A percentile compares a stretch with the other conserved stretches of the same genome.
phyloP scores from a whole-genome alignment of 129 eudicot species.

The Pittosporum tobira region DNA sequence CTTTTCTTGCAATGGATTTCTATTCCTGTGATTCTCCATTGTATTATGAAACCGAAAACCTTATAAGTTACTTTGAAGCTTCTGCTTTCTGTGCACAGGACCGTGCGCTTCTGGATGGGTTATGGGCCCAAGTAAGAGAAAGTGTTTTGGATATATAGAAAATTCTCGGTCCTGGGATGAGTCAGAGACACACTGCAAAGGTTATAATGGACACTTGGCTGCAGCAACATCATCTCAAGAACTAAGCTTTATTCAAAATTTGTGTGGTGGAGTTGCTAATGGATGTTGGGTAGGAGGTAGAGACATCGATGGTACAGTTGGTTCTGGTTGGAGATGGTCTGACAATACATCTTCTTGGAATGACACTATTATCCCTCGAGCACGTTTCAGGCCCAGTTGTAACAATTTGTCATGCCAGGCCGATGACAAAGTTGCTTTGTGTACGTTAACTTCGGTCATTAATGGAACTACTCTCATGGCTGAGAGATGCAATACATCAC shows the following conservation, averaged over 20 bases:
- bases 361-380: conserved; percentile 29
- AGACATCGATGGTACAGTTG: conserved; percentile 20
- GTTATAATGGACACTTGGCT: conserved; percentile 56
- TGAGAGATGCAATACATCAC: conserved; percentile 53
- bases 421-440: conserved; percentile 30
- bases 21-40: neutral
- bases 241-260: conserved; percentile 32
- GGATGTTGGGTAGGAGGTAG: conserved; percentile 91
- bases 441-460: conserved; percentile 38
- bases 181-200: conserved; percentile 52
- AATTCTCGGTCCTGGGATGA: conserved; percentile 58
- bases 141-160: conserved; percentile 35
- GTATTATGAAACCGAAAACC: neutral
- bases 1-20: no score
- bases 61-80: neutral
- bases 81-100: conserved; percentile 30
- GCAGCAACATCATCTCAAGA: conserved; percentile 55
- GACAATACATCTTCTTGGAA: conserved; percentile 52
- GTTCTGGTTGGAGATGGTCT: conserved; percentile 64
- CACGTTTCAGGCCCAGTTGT: conserved; percentile 30
- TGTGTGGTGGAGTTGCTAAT: conserved; percentile 33
- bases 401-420: conserved; percentile 39
- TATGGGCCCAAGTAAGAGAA: conserved; percentile 31
- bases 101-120: conserved; percentile 66
- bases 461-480: conserved; percentile 40